A percentile compares a stretch with the other conserved stretches of the same genome.
Conservation (phyloP, 805 yeast genomes). For the Candida namnaoensis region DNA sequence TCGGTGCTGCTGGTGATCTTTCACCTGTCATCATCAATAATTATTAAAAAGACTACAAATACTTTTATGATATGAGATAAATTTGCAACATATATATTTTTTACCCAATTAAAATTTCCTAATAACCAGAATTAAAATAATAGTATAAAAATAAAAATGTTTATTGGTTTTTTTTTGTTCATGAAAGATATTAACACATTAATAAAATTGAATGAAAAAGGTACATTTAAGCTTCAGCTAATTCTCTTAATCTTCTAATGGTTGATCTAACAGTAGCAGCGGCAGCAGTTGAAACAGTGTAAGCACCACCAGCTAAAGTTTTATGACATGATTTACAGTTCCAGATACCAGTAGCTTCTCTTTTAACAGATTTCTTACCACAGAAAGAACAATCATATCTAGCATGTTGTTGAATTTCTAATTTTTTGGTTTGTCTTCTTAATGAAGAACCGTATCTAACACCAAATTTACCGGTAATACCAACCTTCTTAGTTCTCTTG, state of each 20-base stretch:
- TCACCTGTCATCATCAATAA: no score
- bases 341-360: slow-evolving; percentile 99
- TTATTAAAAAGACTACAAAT: no score
- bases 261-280: slow-evolving; percentile 99
- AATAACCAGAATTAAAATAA: no score
- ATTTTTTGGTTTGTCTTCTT: slow-evolving; percentile 99
- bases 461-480: slow-evolving; percentile 99
- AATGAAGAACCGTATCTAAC: slow-evolving; percentile 99
- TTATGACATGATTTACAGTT: slow-evolving; percentile 88
- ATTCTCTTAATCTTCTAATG: slow-evolving; percentile 99
- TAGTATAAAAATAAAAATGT: no score
- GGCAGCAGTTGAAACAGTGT: slow-evolving; percentile 98
- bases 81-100: no score
- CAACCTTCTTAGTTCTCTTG: slow-evolving; percentile 99
- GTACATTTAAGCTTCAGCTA: slow-evolving; percentile 90
- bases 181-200: no score
- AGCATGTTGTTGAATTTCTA: slow-evolving; percentile 98
- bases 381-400: slow-evolving; percentile 99
- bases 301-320: slow-evolving; percentile 99
- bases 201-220: no score
- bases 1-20: no score
- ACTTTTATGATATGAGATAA: no score
- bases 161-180: no score
- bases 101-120: no score
- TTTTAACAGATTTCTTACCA: slow-evolving; percentile 97